A percentile compares a stretch with the other conserved stretches of the same genome.
Evolutionary conservation across 768 basidiomycete genomes (phyloP).

Genomic region (Gloeopeniophorella convolvens): DNA sequence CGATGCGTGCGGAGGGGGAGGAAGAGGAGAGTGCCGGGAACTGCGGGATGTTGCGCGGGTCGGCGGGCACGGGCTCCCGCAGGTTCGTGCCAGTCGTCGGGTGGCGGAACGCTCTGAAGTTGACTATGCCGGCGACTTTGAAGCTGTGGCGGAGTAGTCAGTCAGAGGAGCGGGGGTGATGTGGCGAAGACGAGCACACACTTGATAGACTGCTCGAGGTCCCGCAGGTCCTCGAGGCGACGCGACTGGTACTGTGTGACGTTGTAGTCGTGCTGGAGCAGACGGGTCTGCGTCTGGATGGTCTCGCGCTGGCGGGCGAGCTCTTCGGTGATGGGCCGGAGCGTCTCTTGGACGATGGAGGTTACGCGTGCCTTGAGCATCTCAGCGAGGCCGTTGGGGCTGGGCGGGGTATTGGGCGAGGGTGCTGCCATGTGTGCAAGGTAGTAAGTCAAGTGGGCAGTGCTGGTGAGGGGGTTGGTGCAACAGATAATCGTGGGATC

Average conservation of each 20-base stretch:
- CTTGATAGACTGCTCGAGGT: slow-evolving; percentile 17
- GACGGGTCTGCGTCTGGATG: neutral
- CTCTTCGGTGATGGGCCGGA: slow-evolving; percentile 9
- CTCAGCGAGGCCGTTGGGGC: neutral
- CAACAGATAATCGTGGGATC: neutral
- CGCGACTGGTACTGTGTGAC: slow-evolving; percentile 11
- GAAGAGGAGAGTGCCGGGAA: neutral
- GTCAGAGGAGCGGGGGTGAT: neutral
- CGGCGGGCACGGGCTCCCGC: slow-evolving; percentile 14
- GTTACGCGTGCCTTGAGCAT: slow-evolving; percentile 2
- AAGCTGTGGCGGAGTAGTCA: slow-evolving; percentile 1
- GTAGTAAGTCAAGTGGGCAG: neutral
- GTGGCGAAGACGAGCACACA: neutral
- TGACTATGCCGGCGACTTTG: slow-evolving; percentile 6
- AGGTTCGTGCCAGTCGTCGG: slow-evolving; percentile 14
- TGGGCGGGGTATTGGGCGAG: neutral
- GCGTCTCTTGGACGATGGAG: slow-evolving; percentile 10
- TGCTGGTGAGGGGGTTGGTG: neutral
- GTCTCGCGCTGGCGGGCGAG: slow-evolving; percentile 5
- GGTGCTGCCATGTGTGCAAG: neutral
- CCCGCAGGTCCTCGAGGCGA: slow-evolving; percentile 10
- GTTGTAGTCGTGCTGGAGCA: slow-evolving; percentile 11
- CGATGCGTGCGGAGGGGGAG: neutral
- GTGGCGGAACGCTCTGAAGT: slow-evolving; percentile 2
- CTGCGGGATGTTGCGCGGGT: slow-evolving; percentile 4